Conservation (phyloP, 2,329 filamentous ascomycete genomes). For the Laburnicola sp. region DNA sequence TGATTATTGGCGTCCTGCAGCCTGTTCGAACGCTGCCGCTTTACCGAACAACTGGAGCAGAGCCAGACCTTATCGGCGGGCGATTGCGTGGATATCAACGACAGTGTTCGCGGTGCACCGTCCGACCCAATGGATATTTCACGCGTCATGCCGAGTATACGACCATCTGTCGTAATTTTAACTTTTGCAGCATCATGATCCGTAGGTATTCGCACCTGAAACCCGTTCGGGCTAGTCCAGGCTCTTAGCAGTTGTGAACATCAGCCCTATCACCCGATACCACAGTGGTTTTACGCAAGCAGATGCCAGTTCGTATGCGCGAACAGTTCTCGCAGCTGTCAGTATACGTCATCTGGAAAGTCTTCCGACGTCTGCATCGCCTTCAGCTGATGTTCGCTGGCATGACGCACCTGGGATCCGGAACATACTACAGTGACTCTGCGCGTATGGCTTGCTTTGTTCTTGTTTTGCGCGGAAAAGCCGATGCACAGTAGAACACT, state of each 20-base stretch:
- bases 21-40: too few relatives aligned
- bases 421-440: neutral
- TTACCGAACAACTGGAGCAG: too few relatives aligned
- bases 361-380: conserved; percentile 7
- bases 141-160: neutral
- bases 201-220: conserved; percentile 18
- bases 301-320: neutral
- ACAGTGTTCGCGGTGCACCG: too few relatives aligned
- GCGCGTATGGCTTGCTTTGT: neutral
- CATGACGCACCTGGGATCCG: neutral
- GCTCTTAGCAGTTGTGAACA: too few relatives aligned
- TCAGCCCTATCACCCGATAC: too few relatives aligned
- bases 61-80: too few relatives aligned
- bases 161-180: neutral
- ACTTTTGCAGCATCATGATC: neutral
- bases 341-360: neutral
- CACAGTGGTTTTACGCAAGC: conserved; percentile 7
- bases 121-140: neutral
- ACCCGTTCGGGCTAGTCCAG: too few relatives aligned
- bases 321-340: neutral
- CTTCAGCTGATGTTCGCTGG: conserved; percentile 9
- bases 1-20: too few relatives aligned
- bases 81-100: neutral
- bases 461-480: neutral
- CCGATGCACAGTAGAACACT: neutral